Base-by-base conservation (phyloP, 2,329 filamentous ascomycete genomes). In the Cercospora sesami region DNA sequence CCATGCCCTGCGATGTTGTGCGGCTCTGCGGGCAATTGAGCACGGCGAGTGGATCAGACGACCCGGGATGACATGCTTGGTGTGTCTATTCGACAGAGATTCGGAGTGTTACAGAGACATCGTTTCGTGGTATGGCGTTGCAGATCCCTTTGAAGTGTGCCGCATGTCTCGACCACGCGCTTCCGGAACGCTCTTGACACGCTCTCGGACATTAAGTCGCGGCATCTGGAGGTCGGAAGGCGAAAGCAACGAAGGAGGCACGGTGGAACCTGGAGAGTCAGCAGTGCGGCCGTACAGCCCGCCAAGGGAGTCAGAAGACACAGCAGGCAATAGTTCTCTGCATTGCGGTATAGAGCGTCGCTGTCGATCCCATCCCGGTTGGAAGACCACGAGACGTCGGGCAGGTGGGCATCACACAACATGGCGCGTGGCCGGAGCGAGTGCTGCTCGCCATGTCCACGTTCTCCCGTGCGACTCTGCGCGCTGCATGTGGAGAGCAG, bases 91-190 rank as follows among this genome's bases (percentile, higher is more conserved):
- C 16, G 30, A 45, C 9, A 33, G 42, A 36, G 18, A 42, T 51
- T 53, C 26, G 42, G 16, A 30, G 33, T 61, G 59, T 63, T 53
- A 63, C 60, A 63, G 60, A 33, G 16, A 31, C 26, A 31, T 51
- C 26, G 18, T 14, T 53, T 33, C 45, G 59, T 53, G 31, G 60
- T 26, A 63, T 21, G 21, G 21, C 45, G 60, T 63, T 45, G 60
- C 60, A 63, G 60, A 63, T 53, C 42, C 16, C 60, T 63, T 42
- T 63, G 10, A 14, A 33, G 26, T 30, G 42, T 33, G 42, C 42
- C 60, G n/a, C 39, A 31, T 63, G 60, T 63, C 60, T 63, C 45
- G 60, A 51, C 14, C 60, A 53, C 28, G 30, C 30, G 60, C 21
- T 48, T 21, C 45, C 36, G 45, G 36, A 18, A 30, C 12, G 7